Evolutionary conservation across 371 early-diverging fungal genomes (phyloP), one percentile per base, ranked within the genome.

Genomic region (Mucor irregularis): DNA sequence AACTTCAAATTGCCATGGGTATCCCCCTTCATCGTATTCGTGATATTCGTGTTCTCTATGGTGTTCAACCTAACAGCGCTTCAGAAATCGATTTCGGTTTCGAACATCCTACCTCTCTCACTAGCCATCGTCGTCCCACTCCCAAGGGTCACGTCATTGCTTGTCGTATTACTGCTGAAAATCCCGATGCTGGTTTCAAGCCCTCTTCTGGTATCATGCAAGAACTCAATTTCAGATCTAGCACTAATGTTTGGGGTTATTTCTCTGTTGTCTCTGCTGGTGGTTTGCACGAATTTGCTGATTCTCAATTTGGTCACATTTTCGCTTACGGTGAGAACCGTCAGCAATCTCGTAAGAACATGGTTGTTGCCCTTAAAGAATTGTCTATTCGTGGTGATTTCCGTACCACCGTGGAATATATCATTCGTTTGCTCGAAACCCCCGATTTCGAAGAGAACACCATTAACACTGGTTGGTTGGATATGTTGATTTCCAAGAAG

Each of bases 241-340:
- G 90, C 71, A 88, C 88, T 48, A 96, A 98, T 56, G 97, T 96
- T 34, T 97, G 97, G 95, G 98, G 98, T 38, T 99, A 99, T 81
- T 99, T 99, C 83, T 94, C 94, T 10, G 94, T 98, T 44, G 90
- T 88, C 63, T 83, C 94, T 28, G 87, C 89, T 37, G 98, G 99
- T 66, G 95, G 94, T 56, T 86, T 99, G 57, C 97, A 97, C 80
- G 97, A 97, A 68, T 98, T 89, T 79, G 98, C 98, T 33, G 99
- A 99, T 77, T 96, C 97, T 22, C 99, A 99, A 76, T 99, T 99
- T 72, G 99, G 99, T 45, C 99, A 99, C 78, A 93, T 99, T 49
- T 99, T 99, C 66, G 90, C 97, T 5, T 96, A 95, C 68, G 99
- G 99, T 45, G 90, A 93, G 45, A 94, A 91, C 65, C 88, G 99